These are phyloP conservation scores for Sinapis alba DNA, from an alignment of 441 rosid genomes.

Conservation along the genomic window DNA sequence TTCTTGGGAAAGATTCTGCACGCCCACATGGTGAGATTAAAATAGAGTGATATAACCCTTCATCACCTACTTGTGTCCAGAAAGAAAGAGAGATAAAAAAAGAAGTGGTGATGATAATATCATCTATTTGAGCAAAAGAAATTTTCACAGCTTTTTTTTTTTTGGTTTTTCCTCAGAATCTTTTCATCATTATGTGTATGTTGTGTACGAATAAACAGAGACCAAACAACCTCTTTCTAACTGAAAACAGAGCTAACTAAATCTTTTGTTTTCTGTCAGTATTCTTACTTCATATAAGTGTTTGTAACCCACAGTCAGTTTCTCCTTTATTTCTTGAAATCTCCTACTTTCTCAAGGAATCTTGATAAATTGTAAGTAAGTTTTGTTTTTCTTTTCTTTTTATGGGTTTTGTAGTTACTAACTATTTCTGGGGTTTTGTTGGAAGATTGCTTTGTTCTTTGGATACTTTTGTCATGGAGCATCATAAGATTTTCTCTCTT, in stretches of 20 bases:
- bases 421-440: conserved; percentile 34
- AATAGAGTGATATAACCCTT: conserved; percentile 30
- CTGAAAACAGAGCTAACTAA: conserved; percentile 28
- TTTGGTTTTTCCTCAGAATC: conserved; percentile 26
- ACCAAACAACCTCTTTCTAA: conserved; percentile 32
- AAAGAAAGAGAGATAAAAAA: conserved; percentile 3
- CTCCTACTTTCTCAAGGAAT: conserved; percentile 21
- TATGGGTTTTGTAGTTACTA: conserved; percentile 12
- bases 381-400: background rate
- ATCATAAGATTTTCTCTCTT: conserved; percentile 24
- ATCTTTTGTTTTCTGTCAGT: conserved; percentile 24
- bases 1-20: conserved; percentile 47
- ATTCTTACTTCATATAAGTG: conserved; percentile 34
- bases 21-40: conserved; percentile 41
- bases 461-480: conserved; percentile 32
- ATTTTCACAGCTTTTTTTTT: conserved; percentile 7
- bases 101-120: conserved; percentile 33
- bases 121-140: conserved; percentile 28
- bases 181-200: conserved; percentile 28
- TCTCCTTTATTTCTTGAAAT: background rate
- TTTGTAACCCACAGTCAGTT: conserved; percentile 36
- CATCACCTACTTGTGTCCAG: conserved; percentile 32
- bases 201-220: conserved; percentile 32
- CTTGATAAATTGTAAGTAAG: background rate
- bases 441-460: conserved; percentile 30